Evolutionary conservation across 2,329 filamentous ascomycete genomes (phyloP).

Genomic region (Claviceps sp.): DNA sequence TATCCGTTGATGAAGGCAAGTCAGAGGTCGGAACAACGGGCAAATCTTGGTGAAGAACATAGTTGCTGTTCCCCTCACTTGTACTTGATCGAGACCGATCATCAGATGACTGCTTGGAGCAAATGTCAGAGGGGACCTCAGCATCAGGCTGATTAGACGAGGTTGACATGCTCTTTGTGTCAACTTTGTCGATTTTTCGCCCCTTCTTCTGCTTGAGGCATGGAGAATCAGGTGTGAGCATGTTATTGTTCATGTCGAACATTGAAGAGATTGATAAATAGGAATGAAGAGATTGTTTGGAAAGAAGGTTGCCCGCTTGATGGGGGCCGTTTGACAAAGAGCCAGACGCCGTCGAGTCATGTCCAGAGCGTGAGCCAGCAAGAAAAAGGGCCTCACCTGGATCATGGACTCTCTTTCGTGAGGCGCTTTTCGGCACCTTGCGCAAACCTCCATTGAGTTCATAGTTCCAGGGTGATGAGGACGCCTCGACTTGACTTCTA

Average conservation of each 20-base stretch:
- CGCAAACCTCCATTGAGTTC: conserved; percentile 41
- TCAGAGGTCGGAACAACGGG: not conserved
- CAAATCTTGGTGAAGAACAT: conserved; percentile 34
- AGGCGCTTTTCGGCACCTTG: conserved; percentile 26
- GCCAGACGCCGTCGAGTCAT: not conserved
- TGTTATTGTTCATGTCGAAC: conserved; percentile 42
- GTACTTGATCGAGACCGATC: conserved; percentile 21
- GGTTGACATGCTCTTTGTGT: conserved; percentile 27
- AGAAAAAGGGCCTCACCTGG: not conserved
- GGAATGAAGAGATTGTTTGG: conserved; percentile 15
- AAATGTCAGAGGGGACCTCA: conserved; percentile 36
- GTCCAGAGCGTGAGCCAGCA: not conserved
- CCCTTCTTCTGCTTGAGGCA: not conserved
- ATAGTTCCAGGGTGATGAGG: conserved; percentile 37
- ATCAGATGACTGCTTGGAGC: conserved; percentile 25
- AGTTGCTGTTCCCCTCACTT: conserved; percentile 35
- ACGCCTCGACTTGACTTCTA: conserved; percentile 7
- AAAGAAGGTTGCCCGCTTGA: conserved; percentile 6
- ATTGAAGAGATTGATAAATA: conserved; percentile 27
- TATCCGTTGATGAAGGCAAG: conserved; percentile 25
- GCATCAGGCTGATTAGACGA: conserved; percentile 37
- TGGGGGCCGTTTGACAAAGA: not conserved
- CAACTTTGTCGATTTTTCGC: conserved; percentile 6
- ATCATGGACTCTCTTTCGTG: not conserved
- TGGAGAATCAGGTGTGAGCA: conserved; percentile 24